Evolutionary conservation across 2,329 filamentous ascomycete genomes (phyloP).

Genomic region (Xylaria sp.): DNA sequence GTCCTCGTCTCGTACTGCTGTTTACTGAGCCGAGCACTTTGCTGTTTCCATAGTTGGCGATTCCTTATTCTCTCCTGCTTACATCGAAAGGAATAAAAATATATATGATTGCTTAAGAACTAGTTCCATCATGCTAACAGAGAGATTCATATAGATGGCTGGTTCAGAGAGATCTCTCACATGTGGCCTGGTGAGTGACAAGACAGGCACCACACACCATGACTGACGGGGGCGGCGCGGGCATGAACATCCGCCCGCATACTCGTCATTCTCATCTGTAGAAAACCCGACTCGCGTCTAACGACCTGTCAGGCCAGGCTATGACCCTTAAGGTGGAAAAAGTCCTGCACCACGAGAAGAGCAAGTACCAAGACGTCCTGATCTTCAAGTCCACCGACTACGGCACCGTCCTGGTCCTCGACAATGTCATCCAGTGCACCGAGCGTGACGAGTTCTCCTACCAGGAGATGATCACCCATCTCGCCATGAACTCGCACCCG

Average conservation of each 20-base stretch:
- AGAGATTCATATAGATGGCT: constrained; percentile 78
- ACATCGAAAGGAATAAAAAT: not conserved
- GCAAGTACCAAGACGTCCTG: constrained; percentile 97
- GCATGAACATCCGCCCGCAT: not conserved
- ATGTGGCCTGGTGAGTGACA: constrained; percentile 85
- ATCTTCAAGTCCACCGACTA: constrained; percentile 99
- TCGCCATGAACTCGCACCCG: constrained; percentile 98
- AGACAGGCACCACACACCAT: constrained; percentile 1
- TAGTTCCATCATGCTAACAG: constrained; percentile 26
- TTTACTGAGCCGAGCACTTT: not conserved
- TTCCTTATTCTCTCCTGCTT: not conserved
- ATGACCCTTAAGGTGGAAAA: constrained; percentile 99
- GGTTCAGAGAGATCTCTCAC: constrained; percentile 98
- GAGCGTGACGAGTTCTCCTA: constrained; percentile 99
- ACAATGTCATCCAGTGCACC: constrained; percentile 99
- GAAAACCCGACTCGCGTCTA: constrained; percentile 13
- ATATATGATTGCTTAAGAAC: not conserved
- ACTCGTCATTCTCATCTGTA: not conserved
- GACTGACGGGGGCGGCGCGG: not conserved
- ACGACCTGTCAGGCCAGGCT: constrained; percentile 77
- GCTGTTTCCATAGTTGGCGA: no score
- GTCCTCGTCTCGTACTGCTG: not conserved
- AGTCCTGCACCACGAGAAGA: constrained; percentile 98
- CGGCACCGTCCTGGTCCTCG: constrained; percentile 93
- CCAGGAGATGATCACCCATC: constrained; percentile 99